Evolutionary conservation across 2,329 filamentous ascomycete species (phyloP).

Genomic region (Remersonia thermophila): DNA sequence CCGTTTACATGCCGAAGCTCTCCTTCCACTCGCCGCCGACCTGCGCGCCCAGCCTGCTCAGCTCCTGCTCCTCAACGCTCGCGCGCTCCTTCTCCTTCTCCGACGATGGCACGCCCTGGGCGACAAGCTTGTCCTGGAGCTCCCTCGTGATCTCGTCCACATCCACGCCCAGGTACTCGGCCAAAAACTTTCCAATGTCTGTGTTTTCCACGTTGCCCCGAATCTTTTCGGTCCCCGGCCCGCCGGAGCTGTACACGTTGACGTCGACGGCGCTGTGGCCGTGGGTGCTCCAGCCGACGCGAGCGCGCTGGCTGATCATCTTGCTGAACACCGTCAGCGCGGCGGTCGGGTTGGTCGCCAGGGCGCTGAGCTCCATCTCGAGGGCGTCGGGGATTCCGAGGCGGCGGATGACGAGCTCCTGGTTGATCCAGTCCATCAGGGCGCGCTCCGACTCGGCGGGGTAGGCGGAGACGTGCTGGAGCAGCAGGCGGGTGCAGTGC

Average conservation of each 20-base stretch:
- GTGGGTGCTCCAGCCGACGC: conserved; percentile 89
- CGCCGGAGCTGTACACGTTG: conserved; percentile 79
- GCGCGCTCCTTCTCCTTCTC: conserved; percentile 1
- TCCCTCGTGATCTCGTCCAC: conserved; percentile 66
- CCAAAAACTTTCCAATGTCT: conserved; percentile 73
- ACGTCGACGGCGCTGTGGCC: conserved; percentile 91
- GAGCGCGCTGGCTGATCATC: conserved; percentile 77
- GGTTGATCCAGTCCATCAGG: conserved; percentile 53
- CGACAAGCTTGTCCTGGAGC: conserved; percentile 42
- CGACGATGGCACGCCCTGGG: conserved; percentile 12
- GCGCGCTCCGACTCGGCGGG: conserved; percentile 20
- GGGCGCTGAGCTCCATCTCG: conserved; percentile 54
- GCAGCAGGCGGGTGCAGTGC: conserved; percentile 52
- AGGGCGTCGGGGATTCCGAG: conserved; percentile 68
- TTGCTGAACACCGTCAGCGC: conserved; percentile 56
- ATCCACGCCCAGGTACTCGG: conserved; percentile 67
- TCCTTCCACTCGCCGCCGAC: conserved; percentile 4
- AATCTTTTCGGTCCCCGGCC: conserved; percentile 50
- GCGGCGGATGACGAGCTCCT: conserved; percentile 52
- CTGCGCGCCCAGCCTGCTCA: conserved; percentile 2
- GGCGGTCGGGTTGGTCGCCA: conserved; percentile 46
- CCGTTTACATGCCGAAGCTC: not conserved
- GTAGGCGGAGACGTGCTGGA: conserved; percentile 38
- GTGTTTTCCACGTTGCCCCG: conserved; percentile 91
- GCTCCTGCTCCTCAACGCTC: conserved; percentile 3